These are phyloP conservation scores for Corinectria fuckeliana DNA, from an alignment of 2,329 filamentous ascomycete species.

Conservation along the genomic window DNA sequence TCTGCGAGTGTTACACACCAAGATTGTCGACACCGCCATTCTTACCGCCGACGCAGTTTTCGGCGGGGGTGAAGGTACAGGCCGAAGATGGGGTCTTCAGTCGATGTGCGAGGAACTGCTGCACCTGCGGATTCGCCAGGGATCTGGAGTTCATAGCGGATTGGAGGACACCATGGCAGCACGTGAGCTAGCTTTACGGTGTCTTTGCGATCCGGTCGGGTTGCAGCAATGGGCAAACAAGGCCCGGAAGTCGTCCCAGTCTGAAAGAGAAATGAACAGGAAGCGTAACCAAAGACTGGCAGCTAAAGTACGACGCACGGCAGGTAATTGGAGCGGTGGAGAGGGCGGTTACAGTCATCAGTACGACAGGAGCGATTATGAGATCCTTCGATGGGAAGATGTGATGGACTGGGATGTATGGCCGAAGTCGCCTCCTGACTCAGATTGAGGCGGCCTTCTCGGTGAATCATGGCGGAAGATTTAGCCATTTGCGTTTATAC, in stretches of 20 bases:
- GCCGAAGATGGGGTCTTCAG: background rate
- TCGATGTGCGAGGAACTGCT: background rate
- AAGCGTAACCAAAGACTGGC: background rate
- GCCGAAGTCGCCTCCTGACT: slow-evolving; percentile 16
- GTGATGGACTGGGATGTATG: slow-evolving; percentile 11
- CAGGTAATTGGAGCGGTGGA: background rate
- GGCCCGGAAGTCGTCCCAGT: background rate
- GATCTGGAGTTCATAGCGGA: background rate
- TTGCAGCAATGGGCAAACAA: background rate
- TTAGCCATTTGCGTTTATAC: too few relatives aligned
- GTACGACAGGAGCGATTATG: background rate
- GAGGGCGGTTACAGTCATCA: background rate
- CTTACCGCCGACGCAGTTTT: background rate
- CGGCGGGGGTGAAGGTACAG: background rate
- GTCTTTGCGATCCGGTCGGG: background rate
- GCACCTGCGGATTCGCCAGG: background rate
- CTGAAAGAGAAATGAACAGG: background rate
- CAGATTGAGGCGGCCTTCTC: background rate
- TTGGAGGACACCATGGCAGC: background rate
- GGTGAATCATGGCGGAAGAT: too few relatives aligned
- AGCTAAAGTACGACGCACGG: background rate
- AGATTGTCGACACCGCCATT: background rate
- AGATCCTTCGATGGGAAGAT: slow-evolving; percentile 17
- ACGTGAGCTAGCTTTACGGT: background rate
- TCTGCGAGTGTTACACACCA: background rate